Base-by-base conservation (phyloP, 2,329 filamentous ascomycete genomes). In the Aureobasidium sp. region DNA sequence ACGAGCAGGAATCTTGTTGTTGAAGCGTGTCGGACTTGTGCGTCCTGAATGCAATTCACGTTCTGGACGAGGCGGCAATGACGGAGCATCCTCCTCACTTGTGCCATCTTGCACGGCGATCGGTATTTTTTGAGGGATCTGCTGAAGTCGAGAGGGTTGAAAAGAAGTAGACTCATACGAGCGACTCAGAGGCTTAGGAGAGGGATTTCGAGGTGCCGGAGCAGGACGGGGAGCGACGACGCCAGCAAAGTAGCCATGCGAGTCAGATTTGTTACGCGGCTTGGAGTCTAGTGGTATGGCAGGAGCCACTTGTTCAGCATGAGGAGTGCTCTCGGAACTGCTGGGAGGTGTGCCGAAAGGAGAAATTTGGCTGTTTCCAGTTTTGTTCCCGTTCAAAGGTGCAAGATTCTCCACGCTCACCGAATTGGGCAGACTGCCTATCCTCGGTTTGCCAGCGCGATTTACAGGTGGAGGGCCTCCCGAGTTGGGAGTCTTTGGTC, bases 291-390 rank as follows among this genome's bases (percentile, higher is more conserved):
- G 8, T 1, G 48, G 48, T 11, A 35, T 6, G 24, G 38, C 21
- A 21, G 49, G 39, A 19, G 12, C n/a, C n/a, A 39, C 10, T n/a
- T 38, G 22, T 12, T 53, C 51, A 6, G 40, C 48, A 7, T 45
- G 60, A 11, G 69, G 71, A 3, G 64, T 64, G 38, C 78, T 84
- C 53, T 79, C 82, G 4, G 80, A 79, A 64, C 85, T 91, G 60
- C 82, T 84, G 0, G 90, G 89, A 16, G 90, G 90, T 30, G 89
- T 95, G 63, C 77, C 90, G 64, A 96, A 95, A 0, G 91, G 90
- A 1, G 91, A 95, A 29, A 56, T 32, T 6, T 50, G 50, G 19
- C 47, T 49, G 12, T 34, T 49, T 17, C 41, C 41, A n/a, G 39
- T 38, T 24, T 34, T 51, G 21, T 17, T 16, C 10, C 17, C 27